Evolutionary conservation across 768 basidiomycete species (phyloP).

Genomic region (Termitomyces sp.): DNA sequence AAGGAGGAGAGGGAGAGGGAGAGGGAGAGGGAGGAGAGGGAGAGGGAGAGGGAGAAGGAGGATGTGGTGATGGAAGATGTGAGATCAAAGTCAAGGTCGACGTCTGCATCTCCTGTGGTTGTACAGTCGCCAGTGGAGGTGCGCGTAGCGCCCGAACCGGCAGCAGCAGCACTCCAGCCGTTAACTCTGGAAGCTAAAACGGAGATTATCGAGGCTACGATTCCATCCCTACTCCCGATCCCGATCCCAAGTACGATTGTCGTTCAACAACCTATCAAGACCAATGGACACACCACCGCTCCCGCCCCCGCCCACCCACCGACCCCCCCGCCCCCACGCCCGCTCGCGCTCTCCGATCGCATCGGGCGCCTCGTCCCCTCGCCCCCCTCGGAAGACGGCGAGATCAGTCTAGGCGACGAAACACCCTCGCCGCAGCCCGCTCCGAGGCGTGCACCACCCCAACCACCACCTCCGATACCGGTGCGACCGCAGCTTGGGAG

Average conservation of each 20-base stretch:
- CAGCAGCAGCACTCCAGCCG: not conserved
- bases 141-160: not conserved
- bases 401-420: conserved; percentile 33
- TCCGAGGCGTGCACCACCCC: conserved; percentile 1
- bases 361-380: conserved; percentile 18
- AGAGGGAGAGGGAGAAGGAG: conserved; percentile 5
- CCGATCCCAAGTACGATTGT: not conserved
- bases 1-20: conserved; percentile 41
- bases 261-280: not conserved
- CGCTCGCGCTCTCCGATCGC: not conserved
- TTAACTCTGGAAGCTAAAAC: conserved; percentile 15
- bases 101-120: too few relatives aligned
- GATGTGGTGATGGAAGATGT: conserved; percentile 4
- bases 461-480: too few relatives aligned
- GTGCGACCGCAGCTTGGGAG: not conserved
- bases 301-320: not conserved
- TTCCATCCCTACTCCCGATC: conserved; percentile 2
- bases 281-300: not conserved
- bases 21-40: conserved; percentile 36
- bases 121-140: not conserved
- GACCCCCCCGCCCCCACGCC: not conserved
- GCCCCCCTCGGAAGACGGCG: conserved; percentile 49
- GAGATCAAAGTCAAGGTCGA: too few relatives aligned
- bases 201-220: conserved; percentile 15
- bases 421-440: conserved; percentile 10